Evolutionary conservation across 1,284 basidiomycete species (phyloP).

Genomic region (Cryptococcus sp.): DNA sequence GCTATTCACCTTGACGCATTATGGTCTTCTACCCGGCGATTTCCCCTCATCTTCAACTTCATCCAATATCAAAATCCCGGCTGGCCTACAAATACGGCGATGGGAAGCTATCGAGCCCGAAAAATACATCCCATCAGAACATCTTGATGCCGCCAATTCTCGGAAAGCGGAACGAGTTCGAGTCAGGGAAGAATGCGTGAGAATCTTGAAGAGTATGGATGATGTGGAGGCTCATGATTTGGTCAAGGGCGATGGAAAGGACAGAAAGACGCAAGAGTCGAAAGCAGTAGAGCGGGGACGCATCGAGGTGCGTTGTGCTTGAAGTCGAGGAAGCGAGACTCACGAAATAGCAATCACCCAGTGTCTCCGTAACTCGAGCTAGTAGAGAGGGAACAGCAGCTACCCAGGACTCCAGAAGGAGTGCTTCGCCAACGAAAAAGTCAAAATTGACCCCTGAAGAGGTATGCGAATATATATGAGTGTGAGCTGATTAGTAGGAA

Average conservation of each 20-base stretch:
- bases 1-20: slow-evolving; percentile 32
- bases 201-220: slow-evolving; percentile 23
- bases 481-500: slow-evolving; percentile 12
- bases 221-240: slow-evolving; percentile 32
- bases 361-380: slow-evolving; percentile 5
- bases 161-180: slow-evolving; percentile 23
- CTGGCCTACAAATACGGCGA: slow-evolving; percentile 32
- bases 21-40: slow-evolving; percentile 33
- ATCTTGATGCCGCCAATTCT: slow-evolving; percentile 10
- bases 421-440: slow-evolving; percentile 31
- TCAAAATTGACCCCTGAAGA: slow-evolving; percentile 34
- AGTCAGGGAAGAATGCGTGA: slow-evolving; percentile 27
- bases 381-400: slow-evolving; percentile 27
- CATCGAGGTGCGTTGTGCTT: not conserved
- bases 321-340: not conserved
- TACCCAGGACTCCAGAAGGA: slow-evolving; percentile 22
- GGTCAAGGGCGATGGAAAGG: slow-evolving; percentile 21
- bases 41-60: slow-evolving; percentile 20
- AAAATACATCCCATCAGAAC: slow-evolving; percentile 26
- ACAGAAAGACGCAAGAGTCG: slow-evolving; percentile 3
- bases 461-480: slow-evolving; percentile 15
- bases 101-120: slow-evolving; percentile 38
- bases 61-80: slow-evolving; percentile 21
- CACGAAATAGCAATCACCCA: not conserved
- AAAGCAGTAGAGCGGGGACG: slow-evolving; percentile 1